Conservation (phyloP, 192 early-diverging fungal species). For the Dispira simplex region DNA sequence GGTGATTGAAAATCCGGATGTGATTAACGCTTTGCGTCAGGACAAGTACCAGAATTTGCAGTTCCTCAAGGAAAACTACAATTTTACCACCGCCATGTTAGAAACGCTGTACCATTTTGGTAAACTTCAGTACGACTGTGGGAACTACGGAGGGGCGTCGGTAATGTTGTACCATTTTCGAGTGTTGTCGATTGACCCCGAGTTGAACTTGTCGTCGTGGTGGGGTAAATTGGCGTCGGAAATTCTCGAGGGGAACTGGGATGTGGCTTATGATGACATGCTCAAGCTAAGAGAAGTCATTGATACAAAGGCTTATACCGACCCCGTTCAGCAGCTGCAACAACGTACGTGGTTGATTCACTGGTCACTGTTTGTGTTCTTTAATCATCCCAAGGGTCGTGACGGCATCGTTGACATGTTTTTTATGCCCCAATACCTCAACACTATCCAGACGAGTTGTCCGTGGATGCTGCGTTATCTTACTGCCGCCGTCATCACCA, state of each 20-base stretch:
- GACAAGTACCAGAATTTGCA: constrained; percentile 88
- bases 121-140: constrained; percentile 84
- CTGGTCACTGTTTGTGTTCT: constrained; percentile 97
- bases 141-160: constrained; percentile 79
- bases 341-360: constrained; percentile 90
- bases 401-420: constrained; percentile 91
- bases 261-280: constrained; percentile 80
- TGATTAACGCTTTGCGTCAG: constrained; percentile 75
- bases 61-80: constrained; percentile 74
- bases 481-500: constrained; percentile 79
- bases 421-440: constrained; percentile 81
- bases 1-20: constrained; percentile 82
- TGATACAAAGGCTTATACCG: constrained; percentile 61
- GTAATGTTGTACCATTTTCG: constrained; percentile 93
- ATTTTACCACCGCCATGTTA: constrained; percentile 84
- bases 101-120: constrained; percentile 76
- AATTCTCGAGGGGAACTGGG: constrained; percentile 90
- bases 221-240: constrained; percentile 98
- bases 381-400: constrained; percentile 93
- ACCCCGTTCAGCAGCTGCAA: constrained; percentile 78
- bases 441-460: constrained; percentile 93
- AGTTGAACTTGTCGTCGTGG: constrained; percentile 67
- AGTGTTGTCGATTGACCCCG: constrained; percentile 80
- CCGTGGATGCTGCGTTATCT: constrained; percentile 96
- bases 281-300: constrained; percentile 74